phyloP scores from a whole-genome alignment of 2,329 filamentous ascomycete genomes.

The Thelonectria olida region DNA sequence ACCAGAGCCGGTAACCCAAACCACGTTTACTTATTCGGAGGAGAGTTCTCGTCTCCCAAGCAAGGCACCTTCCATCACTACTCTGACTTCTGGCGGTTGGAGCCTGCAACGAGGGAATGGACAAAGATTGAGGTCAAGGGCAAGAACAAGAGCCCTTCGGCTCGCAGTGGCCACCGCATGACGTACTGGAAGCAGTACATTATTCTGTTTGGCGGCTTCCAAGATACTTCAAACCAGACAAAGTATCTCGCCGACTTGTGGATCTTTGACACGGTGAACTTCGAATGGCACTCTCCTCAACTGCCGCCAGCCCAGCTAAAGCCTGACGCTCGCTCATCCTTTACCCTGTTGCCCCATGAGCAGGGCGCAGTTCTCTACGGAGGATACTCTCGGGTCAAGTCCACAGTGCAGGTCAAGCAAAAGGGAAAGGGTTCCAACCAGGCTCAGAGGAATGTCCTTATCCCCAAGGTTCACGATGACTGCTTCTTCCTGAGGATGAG shows the following conservation, averaged over 20 bases:
- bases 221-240: conserved; percentile 94
- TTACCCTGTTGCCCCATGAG: conserved; percentile 91
- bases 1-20: conserved; percentile 86
- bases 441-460: conserved; percentile 76
- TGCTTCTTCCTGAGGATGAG: conserved; percentile 91
- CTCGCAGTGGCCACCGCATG: conserved; percentile 93
- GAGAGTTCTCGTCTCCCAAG: conserved; percentile 95
- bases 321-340: conserved; percentile 90
- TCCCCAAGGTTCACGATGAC: conserved; percentile 92
- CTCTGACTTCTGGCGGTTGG: conserved; percentile 96
- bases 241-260: conserved; percentile 94
- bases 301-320: conserved; percentile 83
- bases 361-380: conserved; percentile 90
- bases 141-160: conserved; percentile 80
- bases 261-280: conserved; percentile 93
- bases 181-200: conserved; percentile 98
- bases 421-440: conserved; percentile 63
- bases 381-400: conserved; percentile 92
- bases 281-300: conserved; percentile 81
- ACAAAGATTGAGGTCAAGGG: conserved; percentile 83
- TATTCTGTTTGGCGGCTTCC: conserved; percentile 94
- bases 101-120: conserved; percentile 88
- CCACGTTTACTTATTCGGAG: conserved; percentile 91
- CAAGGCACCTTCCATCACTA: conserved; percentile 99
- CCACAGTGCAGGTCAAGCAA: conserved; percentile 71